These are phyloP conservation scores for Candida schatavii DNA, from an alignment of 805 yeast species.

Conservation along the genomic window DNA sequence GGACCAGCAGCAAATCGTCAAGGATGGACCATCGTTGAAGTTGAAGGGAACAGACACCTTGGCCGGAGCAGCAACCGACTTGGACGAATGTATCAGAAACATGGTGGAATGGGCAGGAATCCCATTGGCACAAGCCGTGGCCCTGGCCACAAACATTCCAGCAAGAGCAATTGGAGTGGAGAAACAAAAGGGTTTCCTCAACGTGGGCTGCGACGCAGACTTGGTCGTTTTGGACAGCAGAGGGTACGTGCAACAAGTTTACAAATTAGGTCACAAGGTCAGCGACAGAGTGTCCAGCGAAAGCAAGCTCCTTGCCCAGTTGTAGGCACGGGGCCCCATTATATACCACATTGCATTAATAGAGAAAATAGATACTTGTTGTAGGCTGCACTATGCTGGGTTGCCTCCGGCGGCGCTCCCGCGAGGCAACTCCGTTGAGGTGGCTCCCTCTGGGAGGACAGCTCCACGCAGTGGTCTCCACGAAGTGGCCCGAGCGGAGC, in stretches of 20 bases:
- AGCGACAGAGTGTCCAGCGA: slow-evolving; percentile 7
- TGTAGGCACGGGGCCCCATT: not conserved
- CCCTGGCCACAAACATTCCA: slow-evolving; percentile 53
- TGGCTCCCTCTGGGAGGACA: too few species aligned
- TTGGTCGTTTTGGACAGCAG: slow-evolving; percentile 42
- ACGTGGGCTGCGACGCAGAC: slow-evolving; percentile 56
- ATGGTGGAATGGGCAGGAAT: slow-evolving; percentile 49
- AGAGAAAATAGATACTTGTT: not conserved
- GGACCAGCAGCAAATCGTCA: slow-evolving; percentile 47
- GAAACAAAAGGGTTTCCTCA: slow-evolving; percentile 47
- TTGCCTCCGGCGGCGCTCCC: too few species aligned
- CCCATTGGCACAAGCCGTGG: slow-evolving; percentile 50
- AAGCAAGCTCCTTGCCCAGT: slow-evolving; percentile 2
- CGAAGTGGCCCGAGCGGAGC: too few species aligned
- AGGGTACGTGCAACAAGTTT: slow-evolving; percentile 48
- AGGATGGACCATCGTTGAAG: slow-evolving; percentile 44
- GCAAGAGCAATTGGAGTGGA: slow-evolving; percentile 46
- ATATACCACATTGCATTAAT: not conserved
- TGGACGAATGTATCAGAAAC: slow-evolving; percentile 50
- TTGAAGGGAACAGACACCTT: slow-evolving; percentile 55
- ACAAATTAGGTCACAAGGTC: slow-evolving; percentile 44
- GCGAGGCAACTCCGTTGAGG: too few species aligned
- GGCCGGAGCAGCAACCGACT: slow-evolving; percentile 61
- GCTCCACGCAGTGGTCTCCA: too few species aligned
- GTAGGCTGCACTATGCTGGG: not conserved